Conservation (phyloP, 31 red algal species). For the Odonthalia washingtoniensis region DNA sequence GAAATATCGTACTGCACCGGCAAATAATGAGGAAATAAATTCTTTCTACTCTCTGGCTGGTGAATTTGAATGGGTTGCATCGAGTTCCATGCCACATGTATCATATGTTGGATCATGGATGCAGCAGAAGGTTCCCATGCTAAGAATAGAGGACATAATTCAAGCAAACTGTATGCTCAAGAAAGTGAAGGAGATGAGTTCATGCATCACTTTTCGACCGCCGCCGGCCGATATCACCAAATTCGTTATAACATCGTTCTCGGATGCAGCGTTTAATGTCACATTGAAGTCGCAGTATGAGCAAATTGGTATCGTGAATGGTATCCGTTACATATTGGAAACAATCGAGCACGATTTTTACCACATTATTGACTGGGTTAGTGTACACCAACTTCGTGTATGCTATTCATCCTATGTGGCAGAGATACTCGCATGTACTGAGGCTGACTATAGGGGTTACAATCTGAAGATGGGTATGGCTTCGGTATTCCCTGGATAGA, state of each 20-base stretch:
- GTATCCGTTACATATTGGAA: too few relatives aligned
- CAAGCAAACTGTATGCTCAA: not conserved
- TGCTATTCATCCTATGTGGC: slow-evolving; percentile 9
- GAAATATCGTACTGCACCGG: not conserved
- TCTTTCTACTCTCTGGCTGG: not conserved
- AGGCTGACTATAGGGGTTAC: not conserved
- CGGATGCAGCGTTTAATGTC: not conserved
- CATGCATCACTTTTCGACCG: not conserved
- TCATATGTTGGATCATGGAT: too few relatives aligned
- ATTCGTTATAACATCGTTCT: not conserved
- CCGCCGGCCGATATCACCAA: not conserved
- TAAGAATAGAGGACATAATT: not conserved
- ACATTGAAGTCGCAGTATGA: too few relatives aligned
- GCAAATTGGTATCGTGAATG: too few relatives aligned
- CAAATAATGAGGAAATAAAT: not conserved
- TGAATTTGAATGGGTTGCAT: not conserved
- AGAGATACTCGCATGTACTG: slow-evolving; percentile 16
- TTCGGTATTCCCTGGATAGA: too few relatives aligned
- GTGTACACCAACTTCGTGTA: not conserved
- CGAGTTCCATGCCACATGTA: not conserved
- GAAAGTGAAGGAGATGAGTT: not conserved
- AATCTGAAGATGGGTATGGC: not conserved
- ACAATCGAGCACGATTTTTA: too few relatives aligned
- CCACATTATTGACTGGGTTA: slow-evolving; percentile 2
- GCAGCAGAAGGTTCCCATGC: too few relatives aligned